phyloP scores from a whole-genome alignment of 345 rosid species.

The Lepidium didymum region DNA sequence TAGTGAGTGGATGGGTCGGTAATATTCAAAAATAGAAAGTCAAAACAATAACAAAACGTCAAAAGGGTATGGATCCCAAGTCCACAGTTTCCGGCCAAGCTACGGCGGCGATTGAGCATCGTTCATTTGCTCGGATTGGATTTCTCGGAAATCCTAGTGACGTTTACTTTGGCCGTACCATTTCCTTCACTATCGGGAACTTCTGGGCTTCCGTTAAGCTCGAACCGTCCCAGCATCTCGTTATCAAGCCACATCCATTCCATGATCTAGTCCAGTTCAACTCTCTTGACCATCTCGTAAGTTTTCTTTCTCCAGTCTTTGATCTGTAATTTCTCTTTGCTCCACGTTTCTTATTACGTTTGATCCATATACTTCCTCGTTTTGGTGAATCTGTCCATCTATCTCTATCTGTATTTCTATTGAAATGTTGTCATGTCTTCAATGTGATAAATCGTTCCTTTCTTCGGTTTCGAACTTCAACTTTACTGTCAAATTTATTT shows the following conservation, averaged over 20 bases:
- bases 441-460: too few relatives aligned
- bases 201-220: constrained; percentile 72
- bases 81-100: neutral
- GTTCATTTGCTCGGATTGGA: constrained; percentile 58
- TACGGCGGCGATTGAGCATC: constrained; percentile 39
- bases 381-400: too few relatives aligned
- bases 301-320: neutral
- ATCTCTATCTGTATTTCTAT: neutral
- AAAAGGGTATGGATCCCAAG: constrained; percentile 7
- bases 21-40: neutral
- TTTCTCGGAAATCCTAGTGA: constrained; percentile 75
- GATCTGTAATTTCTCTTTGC: neutral
- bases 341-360: neutral
- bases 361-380: neutral
- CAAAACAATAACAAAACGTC: neutral
- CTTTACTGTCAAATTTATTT: too few relatives aligned
- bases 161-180: constrained; percentile 63
- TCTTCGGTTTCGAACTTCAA: too few relatives aligned
- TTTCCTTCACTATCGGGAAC: constrained; percentile 55
- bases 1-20: neutral
- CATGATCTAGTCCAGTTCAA: constrained; percentile 74
- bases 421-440: neutral
- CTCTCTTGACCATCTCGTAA: constrained; percentile 64
- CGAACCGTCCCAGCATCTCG: constrained; percentile 55
- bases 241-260: constrained; percentile 65